Percentiles rank a stretch among this genome's conserved stretches.
These are phyloP conservation scores for Podaxis rugospora DNA, from an alignment of 768 basidiomycete genomes.

Conservation along the genomic window DNA sequence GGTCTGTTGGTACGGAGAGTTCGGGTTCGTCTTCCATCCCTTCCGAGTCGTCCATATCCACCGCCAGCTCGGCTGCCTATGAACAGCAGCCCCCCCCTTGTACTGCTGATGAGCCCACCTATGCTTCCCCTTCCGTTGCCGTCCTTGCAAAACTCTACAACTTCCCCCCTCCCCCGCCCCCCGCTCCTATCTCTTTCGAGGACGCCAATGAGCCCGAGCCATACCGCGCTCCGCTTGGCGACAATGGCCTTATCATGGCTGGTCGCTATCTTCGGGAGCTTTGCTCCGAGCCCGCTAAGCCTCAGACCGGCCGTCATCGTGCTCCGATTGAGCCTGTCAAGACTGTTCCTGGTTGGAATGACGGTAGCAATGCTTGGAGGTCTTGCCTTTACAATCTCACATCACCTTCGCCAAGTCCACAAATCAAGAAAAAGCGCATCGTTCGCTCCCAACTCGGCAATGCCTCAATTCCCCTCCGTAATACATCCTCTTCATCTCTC, in stretches of 20 bases:
- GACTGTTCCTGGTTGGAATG: conserved; percentile 61
- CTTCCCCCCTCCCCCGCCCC: conserved; percentile 49
- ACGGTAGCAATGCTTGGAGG: conserved; percentile 63
- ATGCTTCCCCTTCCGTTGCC: conserved; percentile 23
- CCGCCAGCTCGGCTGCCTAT: conserved; percentile 16
- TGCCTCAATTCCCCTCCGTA: conserved; percentile 5
- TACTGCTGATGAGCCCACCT: neutral
- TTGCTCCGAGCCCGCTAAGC: conserved; percentile 35
- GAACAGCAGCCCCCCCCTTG: neutral
- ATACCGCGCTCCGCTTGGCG: conserved; percentile 33
- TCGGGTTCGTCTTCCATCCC: conserved; percentile 32
- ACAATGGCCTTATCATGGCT: conserved; percentile 63
- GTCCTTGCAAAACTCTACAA: conserved; percentile 27
- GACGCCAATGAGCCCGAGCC: conserved; percentile 13
- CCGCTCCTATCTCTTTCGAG: conserved; percentile 32
- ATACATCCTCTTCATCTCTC: conserved; percentile 14
- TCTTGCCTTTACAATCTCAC: conserved; percentile 50
- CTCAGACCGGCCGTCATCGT: conserved; percentile 23
- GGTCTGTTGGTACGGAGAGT: neutral
- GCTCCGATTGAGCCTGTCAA: conserved; percentile 27
- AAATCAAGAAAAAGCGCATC: conserved; percentile 16
- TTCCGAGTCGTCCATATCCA: conserved; percentile 23
- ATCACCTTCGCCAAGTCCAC: conserved; percentile 43
- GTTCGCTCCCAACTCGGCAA: conserved; percentile 19
- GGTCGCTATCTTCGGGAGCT: conserved; percentile 43